These are phyloP conservation scores for Tuber calosporum DNA, from an alignment of 495 filamentous ascomycete genomes.

Conservation along the genomic window DNA sequence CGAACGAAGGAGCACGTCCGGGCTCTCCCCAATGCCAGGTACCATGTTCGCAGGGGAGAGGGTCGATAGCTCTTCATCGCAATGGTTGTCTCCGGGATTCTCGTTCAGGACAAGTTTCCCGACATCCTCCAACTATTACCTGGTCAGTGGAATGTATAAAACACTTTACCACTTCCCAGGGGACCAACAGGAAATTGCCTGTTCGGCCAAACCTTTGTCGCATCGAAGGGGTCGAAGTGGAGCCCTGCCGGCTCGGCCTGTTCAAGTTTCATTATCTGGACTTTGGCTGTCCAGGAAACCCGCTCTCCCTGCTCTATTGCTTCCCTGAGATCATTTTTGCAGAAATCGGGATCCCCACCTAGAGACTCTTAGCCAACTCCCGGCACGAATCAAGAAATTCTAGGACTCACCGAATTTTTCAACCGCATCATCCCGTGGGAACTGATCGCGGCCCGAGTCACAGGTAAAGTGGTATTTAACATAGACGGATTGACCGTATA, in stretches of 20 bases:
- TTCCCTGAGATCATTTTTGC: conserved; percentile 51
- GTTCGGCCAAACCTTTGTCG: too few relatives aligned
- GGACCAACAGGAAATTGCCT: too few relatives aligned
- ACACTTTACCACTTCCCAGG: too few relatives aligned
- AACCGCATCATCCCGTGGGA: conserved; percentile 50
- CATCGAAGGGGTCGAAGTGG: too few relatives aligned
- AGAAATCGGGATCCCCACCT: conserved; percentile 51
- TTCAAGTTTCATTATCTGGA: conserved; percentile 51
- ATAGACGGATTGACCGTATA: conserved; percentile 52
- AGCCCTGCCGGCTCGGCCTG: conserved; percentile 48
- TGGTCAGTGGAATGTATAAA: too few relatives aligned
- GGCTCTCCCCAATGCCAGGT: too few relatives aligned
- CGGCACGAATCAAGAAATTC: not conserved
- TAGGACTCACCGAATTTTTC: conserved; percentile 40
- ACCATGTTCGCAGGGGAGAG: too few relatives aligned
- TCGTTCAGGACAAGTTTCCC: too few relatives aligned
- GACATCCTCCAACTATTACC: too few relatives aligned
- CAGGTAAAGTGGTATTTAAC: conserved; percentile 54
- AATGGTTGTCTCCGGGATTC: too few relatives aligned
- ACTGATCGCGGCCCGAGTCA: conserved; percentile 52
- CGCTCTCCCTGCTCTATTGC: conserved; percentile 48
- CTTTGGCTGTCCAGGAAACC: conserved; percentile 49
- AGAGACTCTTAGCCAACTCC: not conserved
- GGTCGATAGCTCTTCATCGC: too few relatives aligned
- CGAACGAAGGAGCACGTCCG: too few relatives aligned